These are phyloP conservation scores for Hordeum vulgare DNA, from an alignment of 176 grass and related monocot species.

Conservation along the genomic window DNA sequence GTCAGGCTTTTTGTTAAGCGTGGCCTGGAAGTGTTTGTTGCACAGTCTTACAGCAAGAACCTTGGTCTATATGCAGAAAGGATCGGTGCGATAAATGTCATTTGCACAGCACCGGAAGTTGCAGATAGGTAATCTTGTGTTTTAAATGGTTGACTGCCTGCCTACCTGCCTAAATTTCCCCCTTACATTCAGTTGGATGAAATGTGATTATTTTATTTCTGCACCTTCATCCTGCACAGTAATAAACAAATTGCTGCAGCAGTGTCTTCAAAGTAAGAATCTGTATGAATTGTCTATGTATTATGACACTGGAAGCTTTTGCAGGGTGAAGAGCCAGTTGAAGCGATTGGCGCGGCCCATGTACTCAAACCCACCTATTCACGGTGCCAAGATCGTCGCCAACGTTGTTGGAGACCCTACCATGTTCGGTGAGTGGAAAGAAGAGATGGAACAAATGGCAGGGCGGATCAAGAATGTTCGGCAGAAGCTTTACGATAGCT, in stretches of 20 bases:
- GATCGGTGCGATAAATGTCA: conserved; percentile 85
- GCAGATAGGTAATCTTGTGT: conserved; percentile 51
- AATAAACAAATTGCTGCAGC: not conserved
- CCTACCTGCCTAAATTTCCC: too few species aligned
- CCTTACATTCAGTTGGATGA: not conserved
- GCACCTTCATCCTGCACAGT: not conserved
- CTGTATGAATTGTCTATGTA: not conserved
- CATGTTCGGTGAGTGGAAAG: conserved; percentile 93
- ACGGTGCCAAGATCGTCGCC: conserved; percentile 86
- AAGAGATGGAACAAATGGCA: conserved; percentile 90
- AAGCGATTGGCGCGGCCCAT: conserved; percentile 89
- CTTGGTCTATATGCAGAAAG: conserved; percentile 94
- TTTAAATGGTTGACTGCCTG: not conserved
- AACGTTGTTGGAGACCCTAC: conserved; percentile 82
- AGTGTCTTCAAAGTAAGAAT: not conserved
- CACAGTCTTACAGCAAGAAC: conserved; percentile 97
- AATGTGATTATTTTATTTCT: not conserved
- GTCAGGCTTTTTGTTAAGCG: conserved; percentile 88
- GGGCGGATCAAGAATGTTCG: conserved; percentile 91
- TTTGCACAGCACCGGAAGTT: conserved; percentile 72
- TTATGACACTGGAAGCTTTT: not conserved
- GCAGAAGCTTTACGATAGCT: conserved; percentile 67
- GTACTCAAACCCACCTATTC: conserved; percentile 92
- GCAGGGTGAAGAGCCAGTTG: conserved; percentile 95
- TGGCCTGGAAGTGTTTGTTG: conserved; percentile 87